Evolutionary conservation across 352 stramenopile species (phyloP).

Genomic region (Globisporangium cystogenes): DNA sequence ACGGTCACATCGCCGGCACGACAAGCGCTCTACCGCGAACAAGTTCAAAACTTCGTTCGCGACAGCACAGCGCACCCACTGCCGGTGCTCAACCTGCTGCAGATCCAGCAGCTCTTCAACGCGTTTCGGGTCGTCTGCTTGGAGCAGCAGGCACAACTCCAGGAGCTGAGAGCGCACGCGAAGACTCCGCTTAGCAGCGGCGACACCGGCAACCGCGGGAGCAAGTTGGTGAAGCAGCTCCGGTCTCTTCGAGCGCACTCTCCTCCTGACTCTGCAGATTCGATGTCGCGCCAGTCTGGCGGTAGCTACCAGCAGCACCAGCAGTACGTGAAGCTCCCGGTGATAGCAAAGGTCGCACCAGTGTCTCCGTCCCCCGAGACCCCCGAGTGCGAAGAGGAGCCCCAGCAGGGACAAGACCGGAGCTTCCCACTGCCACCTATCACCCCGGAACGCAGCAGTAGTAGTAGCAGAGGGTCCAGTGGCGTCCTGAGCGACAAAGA

Average conservation of each 20-base stretch:
- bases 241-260: slow-evolving; percentile 26
- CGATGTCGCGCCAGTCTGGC: neutral
- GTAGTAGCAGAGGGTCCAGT: neutral
- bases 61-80: slow-evolving; percentile 18
- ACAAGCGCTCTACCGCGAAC: slow-evolving; percentile 16
- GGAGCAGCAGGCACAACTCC: slow-evolving; percentile 12
- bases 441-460: neutral
- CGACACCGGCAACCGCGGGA: slow-evolving; percentile 13
- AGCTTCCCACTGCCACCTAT: neutral
- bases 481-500: slow-evolving; percentile 34
- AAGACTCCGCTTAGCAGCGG: neutral
- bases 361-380: slow-evolving; percentile 1
- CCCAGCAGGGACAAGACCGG: neutral
- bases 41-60: slow-evolving; percentile 26
- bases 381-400: neutral
- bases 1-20: slow-evolving; percentile 10
- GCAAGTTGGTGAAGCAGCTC: slow-evolving; percentile 50
- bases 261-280: slow-evolving; percentile 1
- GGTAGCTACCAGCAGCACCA: neutral
- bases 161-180: neutral
- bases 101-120: slow-evolving; percentile 38
- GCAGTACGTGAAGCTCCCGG: neutral
- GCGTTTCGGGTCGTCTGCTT: slow-evolving; percentile 39
- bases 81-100: slow-evolving; percentile 37
- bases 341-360: neutral